Percentiles rank a stretch among this genome's conserved stretches.
phyloP scores from a whole-genome alignment of 352 stramenopile species.

The Globisporangium spiculum region DNA sequence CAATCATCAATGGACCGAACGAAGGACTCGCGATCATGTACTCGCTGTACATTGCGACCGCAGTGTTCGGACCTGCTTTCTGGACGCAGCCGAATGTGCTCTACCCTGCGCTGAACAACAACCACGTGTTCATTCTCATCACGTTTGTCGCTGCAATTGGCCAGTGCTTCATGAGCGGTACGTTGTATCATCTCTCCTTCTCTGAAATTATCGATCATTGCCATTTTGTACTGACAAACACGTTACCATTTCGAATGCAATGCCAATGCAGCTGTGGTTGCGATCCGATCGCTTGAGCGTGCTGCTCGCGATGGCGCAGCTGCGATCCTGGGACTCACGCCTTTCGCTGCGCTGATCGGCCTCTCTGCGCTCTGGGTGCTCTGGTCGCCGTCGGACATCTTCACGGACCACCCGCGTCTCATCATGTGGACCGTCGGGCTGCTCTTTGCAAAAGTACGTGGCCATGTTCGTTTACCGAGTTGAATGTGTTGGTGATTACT shows the following conservation, averaged over 20 bases:
- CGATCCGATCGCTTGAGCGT: conserved; percentile 62
- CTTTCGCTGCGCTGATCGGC: conserved; percentile 63
- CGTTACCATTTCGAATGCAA: neutral
- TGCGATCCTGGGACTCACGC: conserved; percentile 59
- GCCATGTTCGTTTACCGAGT: neutral
- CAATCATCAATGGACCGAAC: conserved; percentile 95
- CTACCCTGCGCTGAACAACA: conserved; percentile 72
- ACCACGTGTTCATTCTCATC: conserved; percentile 73
- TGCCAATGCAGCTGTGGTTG: conserved; percentile 41
- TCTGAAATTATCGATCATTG: neutral
- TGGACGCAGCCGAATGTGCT: conserved; percentile 64
- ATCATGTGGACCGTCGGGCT: conserved; percentile 85
- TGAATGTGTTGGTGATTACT: too few species aligned
- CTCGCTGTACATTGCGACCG: conserved; percentile 69
- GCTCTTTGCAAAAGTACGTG: conserved; percentile 72
- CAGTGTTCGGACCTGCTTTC: conserved; percentile 52
- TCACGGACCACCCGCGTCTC: conserved; percentile 74
- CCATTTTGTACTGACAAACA: neutral
- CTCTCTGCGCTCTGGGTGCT: conserved; percentile 74
- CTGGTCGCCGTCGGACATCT: conserved; percentile 81
- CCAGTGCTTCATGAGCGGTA: conserved; percentile 76
- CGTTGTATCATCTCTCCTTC: neutral
- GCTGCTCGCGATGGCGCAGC: conserved; percentile 56
- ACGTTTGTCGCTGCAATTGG: conserved; percentile 60
- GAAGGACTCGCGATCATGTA: conserved; percentile 94